Percentiles rank a stretch among this genome's conserved stretches.
Evolutionary conservation across 106 monocot species (phyloP).

Genomic region (Dioscorea dumetorum): DNA sequence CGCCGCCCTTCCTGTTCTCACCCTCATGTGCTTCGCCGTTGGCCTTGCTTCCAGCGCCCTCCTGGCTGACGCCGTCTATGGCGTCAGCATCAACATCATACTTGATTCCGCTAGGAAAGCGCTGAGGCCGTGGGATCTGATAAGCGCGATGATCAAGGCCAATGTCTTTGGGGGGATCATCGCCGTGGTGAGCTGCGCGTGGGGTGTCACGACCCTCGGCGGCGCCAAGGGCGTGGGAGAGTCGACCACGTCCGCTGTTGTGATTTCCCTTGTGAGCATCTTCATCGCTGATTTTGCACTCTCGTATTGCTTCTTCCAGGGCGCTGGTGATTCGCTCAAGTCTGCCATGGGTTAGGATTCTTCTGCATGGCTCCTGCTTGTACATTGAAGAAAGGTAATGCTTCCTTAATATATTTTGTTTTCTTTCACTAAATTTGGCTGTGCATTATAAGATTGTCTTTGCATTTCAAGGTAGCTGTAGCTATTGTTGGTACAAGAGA

Average conservation of each 20-base stretch:
- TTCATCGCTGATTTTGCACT: slow-evolving; percentile 85
- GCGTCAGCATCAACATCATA: slow-evolving; percentile 69
- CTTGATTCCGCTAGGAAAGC: slow-evolving; percentile 67
- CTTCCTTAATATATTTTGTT: too few relatives aligned
- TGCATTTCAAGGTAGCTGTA: too few relatives aligned
- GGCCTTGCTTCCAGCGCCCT: slow-evolving; percentile 71
- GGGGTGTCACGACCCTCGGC: slow-evolving; percentile 78
- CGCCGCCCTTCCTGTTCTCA: slow-evolving; percentile 66
- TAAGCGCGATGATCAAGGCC: slow-evolving; percentile 82
- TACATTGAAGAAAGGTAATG: too few relatives aligned
- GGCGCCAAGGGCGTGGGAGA: slow-evolving; percentile 81
- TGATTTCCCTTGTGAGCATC: slow-evolving; percentile 59
- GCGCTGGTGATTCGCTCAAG: slow-evolving; percentile 87
- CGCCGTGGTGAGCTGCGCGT: slow-evolving; percentile 81
- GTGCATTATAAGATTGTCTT: too few relatives aligned
- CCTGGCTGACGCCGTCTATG: slow-evolving; percentile 61
- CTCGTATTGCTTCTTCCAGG: slow-evolving; percentile 81
- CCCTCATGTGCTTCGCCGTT: slow-evolving; percentile 61
- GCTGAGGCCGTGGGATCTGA: slow-evolving; percentile 65
- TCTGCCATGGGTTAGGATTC: slow-evolving; percentile 66
- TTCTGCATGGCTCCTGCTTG: too few relatives aligned
- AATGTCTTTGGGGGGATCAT: slow-evolving; percentile 79
- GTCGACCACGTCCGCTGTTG: slow-evolving; percentile 70
- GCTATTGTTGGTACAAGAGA: too few relatives aligned
- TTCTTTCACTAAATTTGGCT: too few relatives aligned